phyloP scores from a whole-genome alignment of 2,329 filamentous ascomycete species.

The Paracamarosporium sp. region DNA sequence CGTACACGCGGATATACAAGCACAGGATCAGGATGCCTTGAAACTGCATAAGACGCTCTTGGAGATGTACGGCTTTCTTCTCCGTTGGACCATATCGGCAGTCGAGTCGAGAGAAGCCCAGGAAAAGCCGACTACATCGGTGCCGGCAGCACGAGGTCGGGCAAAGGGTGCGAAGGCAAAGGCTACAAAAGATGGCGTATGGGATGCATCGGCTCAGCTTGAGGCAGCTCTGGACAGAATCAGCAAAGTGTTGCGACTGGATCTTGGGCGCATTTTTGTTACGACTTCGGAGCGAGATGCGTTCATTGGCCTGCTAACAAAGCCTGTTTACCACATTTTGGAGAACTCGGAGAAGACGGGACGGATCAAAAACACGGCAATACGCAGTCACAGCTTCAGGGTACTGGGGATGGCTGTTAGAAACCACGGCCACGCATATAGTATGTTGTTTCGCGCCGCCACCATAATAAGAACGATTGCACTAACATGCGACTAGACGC shows the following conservation, averaged over 20 bases:
- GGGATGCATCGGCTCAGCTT: conserved; percentile 89
- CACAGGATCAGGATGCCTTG: conserved; percentile 81
- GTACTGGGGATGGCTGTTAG: conserved; percentile 96
- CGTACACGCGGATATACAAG: conserved; percentile 84
- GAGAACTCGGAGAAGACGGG: conserved; percentile 94
- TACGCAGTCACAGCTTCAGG: conserved; percentile 97
- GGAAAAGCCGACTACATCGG: conserved; percentile 76
- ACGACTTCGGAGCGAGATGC: conserved; percentile 97
- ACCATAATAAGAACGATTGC: not conserved
- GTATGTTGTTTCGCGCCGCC: conserved; percentile 64
- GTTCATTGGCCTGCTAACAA: conserved; percentile 88
- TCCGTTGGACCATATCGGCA: conserved; percentile 95
- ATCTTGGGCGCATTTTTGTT: conserved; percentile 89
- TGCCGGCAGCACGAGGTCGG: conserved; percentile 74
- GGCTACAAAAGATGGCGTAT: conserved; percentile 73
- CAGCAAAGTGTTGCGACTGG: conserved; percentile 94
- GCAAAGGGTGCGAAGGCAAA: conserved; percentile 78
- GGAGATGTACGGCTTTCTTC: conserved; percentile 90
- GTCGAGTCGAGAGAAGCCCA: conserved; percentile 92
- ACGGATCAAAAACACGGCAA: conserved; percentile 83
- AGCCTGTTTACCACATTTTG: conserved; percentile 90
- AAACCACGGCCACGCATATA: conserved; percentile 95
- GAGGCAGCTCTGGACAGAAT: conserved; percentile 90
- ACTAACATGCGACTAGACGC: conserved; percentile 66
- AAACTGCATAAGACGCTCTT: conserved; percentile 88